These are phyloP conservation scores for Craterostigma plantagineum DNA, from an alignment of 257 asterid genomes.

Conservation along the genomic window DNA sequence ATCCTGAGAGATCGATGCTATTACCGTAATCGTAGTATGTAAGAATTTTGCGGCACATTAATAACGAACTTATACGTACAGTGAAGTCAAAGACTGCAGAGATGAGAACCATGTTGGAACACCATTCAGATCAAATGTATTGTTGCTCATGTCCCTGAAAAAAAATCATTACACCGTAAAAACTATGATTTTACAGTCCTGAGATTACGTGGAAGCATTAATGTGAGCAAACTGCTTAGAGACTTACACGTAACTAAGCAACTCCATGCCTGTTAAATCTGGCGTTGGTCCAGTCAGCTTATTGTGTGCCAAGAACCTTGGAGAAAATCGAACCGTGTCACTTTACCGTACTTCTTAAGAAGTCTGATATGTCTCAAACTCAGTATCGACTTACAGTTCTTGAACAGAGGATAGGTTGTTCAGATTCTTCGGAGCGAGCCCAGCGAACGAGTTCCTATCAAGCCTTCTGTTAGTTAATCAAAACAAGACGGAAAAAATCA, in stretches of 20 bases:
- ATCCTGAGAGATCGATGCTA: slow-evolving; percentile 21
- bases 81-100: slow-evolving; percentile 42
- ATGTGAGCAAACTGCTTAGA: not conserved
- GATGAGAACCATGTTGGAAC: slow-evolving; percentile 41
- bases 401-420: slow-evolving; percentile 39
- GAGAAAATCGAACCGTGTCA: not conserved
- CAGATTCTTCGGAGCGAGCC: slow-evolving; percentile 46
- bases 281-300: slow-evolving; percentile 46
- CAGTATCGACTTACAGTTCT: slow-evolving; percentile 84
- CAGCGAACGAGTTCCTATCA: slow-evolving; percentile 43
- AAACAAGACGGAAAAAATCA: slow-evolving; percentile 2
- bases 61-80: slow-evolving; percentile 30
- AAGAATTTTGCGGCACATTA: too few species aligned
- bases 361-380: too few species aligned
- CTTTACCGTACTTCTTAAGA: too few species aligned
- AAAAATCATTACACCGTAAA: not conserved
- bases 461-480: slow-evolving; percentile 50
- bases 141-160: slow-evolving; percentile 78
- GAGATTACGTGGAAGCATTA: not conserved
- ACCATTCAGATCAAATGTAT: slow-evolving; percentile 32
- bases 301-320: slow-evolving; percentile 66
- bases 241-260: slow-evolving; percentile 57
- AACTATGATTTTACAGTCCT: too few species aligned
- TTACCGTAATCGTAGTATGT: not conserved
- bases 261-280: slow-evolving; percentile 36